Evolutionary conservation across 2,329 filamentous ascomycete genomes (phyloP), one percentile per base, ranked within the genome.

Genomic region (Verticillium isaacii): DNA sequence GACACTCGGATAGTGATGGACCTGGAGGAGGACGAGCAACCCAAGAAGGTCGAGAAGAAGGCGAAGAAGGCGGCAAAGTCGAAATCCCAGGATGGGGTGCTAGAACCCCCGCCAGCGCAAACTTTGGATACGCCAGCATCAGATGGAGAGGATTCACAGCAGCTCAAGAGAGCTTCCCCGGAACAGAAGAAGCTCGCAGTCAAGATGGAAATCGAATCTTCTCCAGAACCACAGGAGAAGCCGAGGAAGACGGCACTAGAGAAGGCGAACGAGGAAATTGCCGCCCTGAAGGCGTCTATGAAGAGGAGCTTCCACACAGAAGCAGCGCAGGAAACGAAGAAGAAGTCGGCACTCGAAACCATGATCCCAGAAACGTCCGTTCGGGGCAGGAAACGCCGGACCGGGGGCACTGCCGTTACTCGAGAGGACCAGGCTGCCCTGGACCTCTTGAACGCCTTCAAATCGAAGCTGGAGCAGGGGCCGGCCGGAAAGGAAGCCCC

Each of bases 261-360:
- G 65, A 81, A 81, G 66, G 91, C 90, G 3, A 93, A 93, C 66
- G 90, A 91, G 41, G 89, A 95, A 69, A 92, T 94, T 60, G 90
- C 89, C 5, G 89, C 89, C 1, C 78, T 95, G 4, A 94, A 93
- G 73, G 89, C 89, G 9, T 93, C 90, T 0, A 92, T 95, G 89
- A 89, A 88, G 71, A 84, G 91, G 37, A 89, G 82, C 25, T 76
- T 84, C 32, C 75, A 82, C 59, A 70, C 29, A 25, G 78, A 81
- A 63, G n/a, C 23, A 11, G 45, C 45, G 45, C 45, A n/a, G 8
- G 82, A 87, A 66, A 84, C 84, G 65, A 85, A 85, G 69, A 89
- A 85, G 69, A 89, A 89, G 68, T 89, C 88, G 1, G 83, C 87
- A 0, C 73, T 94, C 5, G 90, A 93, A 70, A 81, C 84, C 37